Percentiles rank a stretch among this genome's conserved stretches.
Evolutionary conservation across 352 stramenopile species (phyloP).

Genomic region (Globisporangium spiculum): DNA sequence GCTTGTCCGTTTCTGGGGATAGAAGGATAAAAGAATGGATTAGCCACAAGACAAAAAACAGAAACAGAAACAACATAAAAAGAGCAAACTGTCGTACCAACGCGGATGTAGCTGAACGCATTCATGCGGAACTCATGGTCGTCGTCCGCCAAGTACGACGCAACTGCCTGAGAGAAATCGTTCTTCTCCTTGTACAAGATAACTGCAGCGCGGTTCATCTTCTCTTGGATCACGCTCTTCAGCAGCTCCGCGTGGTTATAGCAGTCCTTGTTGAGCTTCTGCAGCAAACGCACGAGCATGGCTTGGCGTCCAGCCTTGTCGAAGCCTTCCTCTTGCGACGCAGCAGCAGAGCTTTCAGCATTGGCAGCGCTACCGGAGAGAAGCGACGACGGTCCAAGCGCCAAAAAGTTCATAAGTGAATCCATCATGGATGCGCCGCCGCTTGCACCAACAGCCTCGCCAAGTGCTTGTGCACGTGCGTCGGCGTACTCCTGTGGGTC

Average conservation of each 20-base stretch:
- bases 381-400: constrained; percentile 68
- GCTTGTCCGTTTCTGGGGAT: constrained; percentile 35
- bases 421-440: constrained; percentile 77
- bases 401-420: constrained; percentile 86
- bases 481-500: constrained; percentile 82
- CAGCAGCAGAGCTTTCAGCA: constrained; percentile 28
- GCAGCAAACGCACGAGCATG: constrained; percentile 83
- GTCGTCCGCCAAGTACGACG: constrained; percentile 76
- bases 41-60: not conserved
- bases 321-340: constrained; percentile 80
- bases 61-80: not conserved
- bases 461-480: constrained; percentile 52
- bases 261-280: constrained; percentile 78
- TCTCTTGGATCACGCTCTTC: constrained; percentile 63
- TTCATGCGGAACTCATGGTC: constrained; percentile 83
- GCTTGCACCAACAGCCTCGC: constrained; percentile 34
- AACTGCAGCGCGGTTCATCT: constrained; percentile 82
- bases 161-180: constrained; percentile 72
- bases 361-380: constrained; percentile 30
- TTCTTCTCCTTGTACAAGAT: constrained; percentile 79
- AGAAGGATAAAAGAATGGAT: not conserved
- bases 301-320: constrained; percentile 76
- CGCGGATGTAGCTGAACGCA: constrained; percentile 82
- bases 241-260: constrained; percentile 79
- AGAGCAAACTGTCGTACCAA: constrained; percentile 17